Evolutionary conservation across 2,329 filamentous ascomycete genomes (phyloP).

Genomic region (Botrytis sinoallii): DNA sequence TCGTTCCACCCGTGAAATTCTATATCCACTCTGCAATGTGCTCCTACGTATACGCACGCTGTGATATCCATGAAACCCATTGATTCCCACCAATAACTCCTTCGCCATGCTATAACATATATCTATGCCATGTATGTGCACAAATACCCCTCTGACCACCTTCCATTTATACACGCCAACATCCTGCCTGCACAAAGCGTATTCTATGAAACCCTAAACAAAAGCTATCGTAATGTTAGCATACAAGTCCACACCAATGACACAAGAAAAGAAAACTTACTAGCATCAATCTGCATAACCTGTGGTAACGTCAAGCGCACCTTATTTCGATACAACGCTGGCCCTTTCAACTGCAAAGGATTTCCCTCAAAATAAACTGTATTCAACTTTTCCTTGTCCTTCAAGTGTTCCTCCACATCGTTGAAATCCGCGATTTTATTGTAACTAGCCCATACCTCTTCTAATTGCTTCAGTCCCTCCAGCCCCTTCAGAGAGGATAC

Average conservation of each 20-base stretch:
- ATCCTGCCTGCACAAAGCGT: background rate
- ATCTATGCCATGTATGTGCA: background rate
- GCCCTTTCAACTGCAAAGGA: conserved; percentile 73
- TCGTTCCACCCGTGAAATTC: background rate
- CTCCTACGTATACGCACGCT: background rate
- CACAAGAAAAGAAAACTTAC: conserved; percentile 56
- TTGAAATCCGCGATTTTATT: conserved; percentile 77
- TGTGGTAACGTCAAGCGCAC: conserved; percentile 82
- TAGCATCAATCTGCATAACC: conserved; percentile 91
- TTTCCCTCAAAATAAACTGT: conserved; percentile 98
- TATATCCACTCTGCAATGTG: background rate
- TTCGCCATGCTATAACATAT: conserved; percentile 25
- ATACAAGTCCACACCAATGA: background rate
- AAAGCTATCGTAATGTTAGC: conserved; percentile 30
- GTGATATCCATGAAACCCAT: conserved; percentile 15
- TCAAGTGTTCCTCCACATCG: conserved; percentile 76
- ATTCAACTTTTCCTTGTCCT: conserved; percentile 73
- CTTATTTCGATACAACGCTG: conserved; percentile 93
- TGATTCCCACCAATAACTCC: conserved; percentile 22
- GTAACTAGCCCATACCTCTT: conserved; percentile 93
- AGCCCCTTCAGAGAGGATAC: conserved; percentile 73
- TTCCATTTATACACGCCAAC: background rate
- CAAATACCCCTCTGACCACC: background rate
- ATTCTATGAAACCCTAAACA: conserved; percentile 34
- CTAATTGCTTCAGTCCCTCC: conserved; percentile 64